Conservation (phyloP, 805 yeast species). For the Wickerhamiella australiensis region DNA sequence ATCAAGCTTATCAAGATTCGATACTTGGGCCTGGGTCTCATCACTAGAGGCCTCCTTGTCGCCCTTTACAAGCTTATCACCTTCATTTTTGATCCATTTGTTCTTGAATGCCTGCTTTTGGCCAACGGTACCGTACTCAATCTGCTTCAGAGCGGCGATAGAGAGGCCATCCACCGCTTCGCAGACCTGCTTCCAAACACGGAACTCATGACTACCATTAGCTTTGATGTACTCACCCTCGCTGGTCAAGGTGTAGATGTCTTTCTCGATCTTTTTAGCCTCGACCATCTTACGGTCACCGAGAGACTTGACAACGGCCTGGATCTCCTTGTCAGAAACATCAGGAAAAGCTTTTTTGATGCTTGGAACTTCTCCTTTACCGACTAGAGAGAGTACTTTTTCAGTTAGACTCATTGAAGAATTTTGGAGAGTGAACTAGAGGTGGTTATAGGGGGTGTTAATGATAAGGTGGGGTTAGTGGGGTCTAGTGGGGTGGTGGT, state of each 20-base stretch:
- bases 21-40: constrained; percentile 51
- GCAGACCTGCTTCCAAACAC: constrained; percentile 63
- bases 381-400: constrained; percentile 35
- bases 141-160: constrained; percentile 54
- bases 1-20: constrained; percentile 37
- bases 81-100: constrained; percentile 88
- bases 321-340: constrained; percentile 27
- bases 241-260: constrained; percentile 57
- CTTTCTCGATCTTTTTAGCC: constrained; percentile 61
- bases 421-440: neutral
- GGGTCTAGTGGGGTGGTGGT: neutral
- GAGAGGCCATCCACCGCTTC: constrained; percentile 67
- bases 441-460: too few relatives aligned
- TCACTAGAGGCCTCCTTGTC: constrained; percentile 40
- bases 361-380: constrained; percentile 54
- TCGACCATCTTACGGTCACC: constrained; percentile 71
- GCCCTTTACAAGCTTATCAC: constrained; percentile 57
- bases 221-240: constrained; percentile 73
- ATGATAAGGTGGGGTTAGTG: too few relatives aligned
- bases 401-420: constrained; percentile 10
- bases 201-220: constrained; percentile 82
- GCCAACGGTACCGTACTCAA: constrained; percentile 78
- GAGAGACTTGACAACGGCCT: constrained; percentile 74
- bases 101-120: constrained; percentile 96
- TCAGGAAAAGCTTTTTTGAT: constrained; percentile 57